Evolutionary conservation across 306 rosid species (phyloP), one percentile per base, ranked within the genome.

Genomic region (Mimosa pudica): DNA sequence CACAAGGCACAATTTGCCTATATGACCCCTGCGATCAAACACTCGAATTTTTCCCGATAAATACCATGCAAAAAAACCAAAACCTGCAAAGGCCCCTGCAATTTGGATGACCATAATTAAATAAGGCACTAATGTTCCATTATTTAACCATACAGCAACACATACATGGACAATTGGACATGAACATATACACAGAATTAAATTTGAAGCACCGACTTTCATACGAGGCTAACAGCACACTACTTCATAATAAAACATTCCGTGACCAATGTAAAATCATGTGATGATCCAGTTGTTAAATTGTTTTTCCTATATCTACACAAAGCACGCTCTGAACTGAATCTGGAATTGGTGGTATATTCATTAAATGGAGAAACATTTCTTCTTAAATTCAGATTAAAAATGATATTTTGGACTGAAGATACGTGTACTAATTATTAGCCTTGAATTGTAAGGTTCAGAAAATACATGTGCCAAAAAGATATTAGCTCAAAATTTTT

Each of bases 41-140:
- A 54, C 71, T 80, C 16, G 7, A n/a, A 80, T 60, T 69, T 84
- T 80, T 49, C 87, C 87, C 2, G 87, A 57, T 67, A 76, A 71
- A 42, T 80, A 84, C 84, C 81, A 80, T 30, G 82, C 74, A 54
- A 71, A 48, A 70, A 70, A 70, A 10, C 79, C 84, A 6, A 84
- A 74, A 16, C 87, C 87, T 33, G 87, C 87, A 80, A 80, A 84
- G 30, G 87, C 66, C 69, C 66, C 84, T 76, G 77, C 76, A 76
- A 68, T 32, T 63, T 13, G 44, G 63, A 74, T 58, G 57, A 61
- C 54, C 48, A 38, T 72, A 49, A 61, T 68, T 71, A 11, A 71
- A 48, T 45, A 48, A 73, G 10, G 57, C 47, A 20, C 17, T 12
- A 46, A 24, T 55, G 30, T 45, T 60, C 32, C 70, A 24, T 3